Evolutionary conservation across 768 basidiomycete species (phyloP).

Genomic region (Dentipellis fragilis): DNA sequence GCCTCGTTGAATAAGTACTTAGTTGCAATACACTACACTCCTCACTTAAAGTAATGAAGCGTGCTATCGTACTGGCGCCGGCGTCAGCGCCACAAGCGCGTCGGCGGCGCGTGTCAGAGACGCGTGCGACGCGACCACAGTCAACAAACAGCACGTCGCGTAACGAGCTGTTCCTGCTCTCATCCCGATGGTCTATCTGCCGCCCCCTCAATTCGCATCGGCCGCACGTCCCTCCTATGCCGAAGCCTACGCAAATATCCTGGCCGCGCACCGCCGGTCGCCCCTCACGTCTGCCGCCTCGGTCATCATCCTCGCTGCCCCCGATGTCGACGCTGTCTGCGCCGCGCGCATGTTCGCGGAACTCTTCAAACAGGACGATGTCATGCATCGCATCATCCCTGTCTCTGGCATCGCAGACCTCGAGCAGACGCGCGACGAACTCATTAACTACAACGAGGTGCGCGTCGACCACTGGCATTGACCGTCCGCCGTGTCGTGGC

Average conservation of each 20-base stretch:
- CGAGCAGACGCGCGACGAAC: constrained; percentile 52
- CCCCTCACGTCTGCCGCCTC: constrained; percentile 75
- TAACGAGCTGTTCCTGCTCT: not conserved
- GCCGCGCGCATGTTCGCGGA: constrained; percentile 85
- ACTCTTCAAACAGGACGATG: constrained; percentile 87
- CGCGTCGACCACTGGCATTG: constrained; percentile 8
- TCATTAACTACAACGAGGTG: constrained; percentile 61
- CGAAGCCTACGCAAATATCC: constrained; percentile 62
- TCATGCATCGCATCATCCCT: constrained; percentile 84
- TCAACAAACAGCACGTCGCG: not conserved
- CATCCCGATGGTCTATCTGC: constrained; percentile 49
- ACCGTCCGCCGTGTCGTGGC: not conserved
- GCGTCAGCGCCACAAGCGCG: not conserved
- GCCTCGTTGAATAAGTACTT: not conserved
- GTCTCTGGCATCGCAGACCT: constrained; percentile 79
- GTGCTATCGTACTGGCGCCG: too few relatives aligned
- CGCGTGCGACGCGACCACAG: not conserved
- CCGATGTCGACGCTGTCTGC: constrained; percentile 88
- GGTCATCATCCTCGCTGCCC: constrained; percentile 76
- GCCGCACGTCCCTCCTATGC: constrained; percentile 54
- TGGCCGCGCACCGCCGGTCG: constrained; percentile 62
- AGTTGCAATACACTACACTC: not conserved
- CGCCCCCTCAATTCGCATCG: constrained; percentile 59
- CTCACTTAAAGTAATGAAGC: too few relatives aligned
- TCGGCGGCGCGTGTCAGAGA: not conserved